Conservation (phyloP, 495 filamentous ascomycete species). For the Clohesyomyces aquaticus region DNA sequence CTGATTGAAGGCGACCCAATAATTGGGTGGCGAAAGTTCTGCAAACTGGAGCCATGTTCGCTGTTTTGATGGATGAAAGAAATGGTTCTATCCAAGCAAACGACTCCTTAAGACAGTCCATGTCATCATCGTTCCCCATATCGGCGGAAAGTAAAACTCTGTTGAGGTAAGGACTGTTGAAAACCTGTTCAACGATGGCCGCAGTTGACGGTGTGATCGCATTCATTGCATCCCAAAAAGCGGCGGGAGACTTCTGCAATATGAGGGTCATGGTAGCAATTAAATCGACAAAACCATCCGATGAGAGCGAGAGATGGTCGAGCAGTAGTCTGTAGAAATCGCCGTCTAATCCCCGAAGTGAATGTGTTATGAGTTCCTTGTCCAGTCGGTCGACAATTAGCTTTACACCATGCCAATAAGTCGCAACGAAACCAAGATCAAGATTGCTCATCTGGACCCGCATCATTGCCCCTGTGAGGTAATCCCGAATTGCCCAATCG, state of each 20-base stretch:
- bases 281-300: conserved; percentile 62
- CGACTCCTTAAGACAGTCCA: conserved; percentile 61
- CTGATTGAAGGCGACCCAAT: conserved; percentile 65
- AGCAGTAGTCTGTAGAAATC: conserved; percentile 76
- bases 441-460: conserved; percentile 48
- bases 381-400: conserved; percentile 71
- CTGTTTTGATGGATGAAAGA: conserved; percentile 71
- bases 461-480: conserved; percentile 54
- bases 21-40: conserved; percentile 70
- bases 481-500: conserved; percentile 77
- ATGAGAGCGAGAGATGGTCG: conserved; percentile 69
- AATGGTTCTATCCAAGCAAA: conserved; percentile 76
- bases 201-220: conserved; percentile 66
- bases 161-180: conserved; percentile 70
- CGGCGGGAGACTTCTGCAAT: conserved; percentile 70
- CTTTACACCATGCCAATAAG: conserved; percentile 76
- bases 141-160: conserved; percentile 61
- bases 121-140: conserved; percentile 57
- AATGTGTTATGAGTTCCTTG: conserved; percentile 74
- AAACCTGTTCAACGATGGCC: conserved; percentile 73
- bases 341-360: conserved; percentile 75
- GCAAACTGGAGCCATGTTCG: conserved; percentile 72
- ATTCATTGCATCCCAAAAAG: conserved; percentile 86
- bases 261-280: conserved; percentile 68
- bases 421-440: conserved; percentile 58